Evolutionary conservation across 495 filamentous ascomycete species (phyloP).

Genomic region (Hyaloscypha finlandica): DNA sequence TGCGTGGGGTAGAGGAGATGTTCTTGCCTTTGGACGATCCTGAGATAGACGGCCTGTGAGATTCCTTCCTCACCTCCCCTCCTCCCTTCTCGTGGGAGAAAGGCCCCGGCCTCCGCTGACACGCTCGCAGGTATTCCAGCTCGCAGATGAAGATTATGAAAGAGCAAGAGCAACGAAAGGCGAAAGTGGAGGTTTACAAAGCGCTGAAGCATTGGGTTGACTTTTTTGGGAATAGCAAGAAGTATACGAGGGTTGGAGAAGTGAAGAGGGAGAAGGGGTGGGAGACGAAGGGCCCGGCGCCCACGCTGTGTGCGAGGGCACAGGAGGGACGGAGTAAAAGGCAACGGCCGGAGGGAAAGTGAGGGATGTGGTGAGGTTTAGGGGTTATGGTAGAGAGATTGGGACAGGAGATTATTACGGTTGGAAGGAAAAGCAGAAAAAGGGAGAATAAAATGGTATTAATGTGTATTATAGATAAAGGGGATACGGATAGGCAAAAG

Average conservation of each 20-base stretch:
- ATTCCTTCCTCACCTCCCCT: not conserved
- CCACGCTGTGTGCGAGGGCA: slow-evolving; percentile 48
- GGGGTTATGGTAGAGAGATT: not conserved
- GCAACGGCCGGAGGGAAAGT: slow-evolving; percentile 34
- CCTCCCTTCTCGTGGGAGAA: too few relatives aligned
- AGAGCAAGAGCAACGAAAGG: slow-evolving; percentile 51
- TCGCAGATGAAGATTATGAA: slow-evolving; percentile 57
- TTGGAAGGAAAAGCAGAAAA: too few relatives aligned
- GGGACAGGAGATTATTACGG: not conserved
- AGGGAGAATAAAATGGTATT: too few relatives aligned
- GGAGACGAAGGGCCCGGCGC: slow-evolving; percentile 45
- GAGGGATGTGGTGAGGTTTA: not conserved
- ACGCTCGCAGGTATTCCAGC: slow-evolving; percentile 1
- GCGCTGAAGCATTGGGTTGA: slow-evolving; percentile 63
- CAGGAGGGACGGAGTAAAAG: slow-evolving; percentile 41
- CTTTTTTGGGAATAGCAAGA: slow-evolving; percentile 77
- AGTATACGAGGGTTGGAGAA: slow-evolving; percentile 73
- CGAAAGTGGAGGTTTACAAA: slow-evolving; percentile 55
- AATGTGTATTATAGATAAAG: too few relatives aligned
- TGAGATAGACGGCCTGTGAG: slow-evolving; percentile 50
- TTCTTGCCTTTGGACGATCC: slow-evolving; percentile 76
- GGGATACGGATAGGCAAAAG: too few relatives aligned
- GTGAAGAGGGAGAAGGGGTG: slow-evolving; percentile 52
- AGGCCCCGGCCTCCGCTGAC: too few relatives aligned
- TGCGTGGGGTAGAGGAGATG: slow-evolving; percentile 87